phyloP scores from a whole-genome alignment of 129 eudicot genomes.

The Lonicera japonica region DNA sequence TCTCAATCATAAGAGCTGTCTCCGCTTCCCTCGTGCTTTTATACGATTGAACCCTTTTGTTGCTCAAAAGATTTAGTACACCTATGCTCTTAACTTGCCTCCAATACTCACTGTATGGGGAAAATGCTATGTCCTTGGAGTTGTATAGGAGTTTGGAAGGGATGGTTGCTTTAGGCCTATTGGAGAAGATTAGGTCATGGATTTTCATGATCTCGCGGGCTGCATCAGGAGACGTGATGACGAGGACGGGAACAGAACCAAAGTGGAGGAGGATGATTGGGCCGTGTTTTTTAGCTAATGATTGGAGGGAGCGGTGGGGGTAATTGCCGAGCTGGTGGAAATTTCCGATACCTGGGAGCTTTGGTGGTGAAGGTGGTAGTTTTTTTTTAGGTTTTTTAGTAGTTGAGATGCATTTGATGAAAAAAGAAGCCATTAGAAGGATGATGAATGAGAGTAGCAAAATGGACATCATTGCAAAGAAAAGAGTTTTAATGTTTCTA shows the following conservation, averaged over 20 bases:
- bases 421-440: slow-evolving; percentile 17
- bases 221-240: slow-evolving; percentile 53
- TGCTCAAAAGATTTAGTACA: slow-evolving; percentile 51
- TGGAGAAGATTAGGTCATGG: slow-evolving; percentile 49
- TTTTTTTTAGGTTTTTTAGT: slow-evolving; percentile 13
- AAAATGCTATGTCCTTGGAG: slow-evolving; percentile 33
- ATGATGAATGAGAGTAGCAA: slow-evolving; percentile 10
- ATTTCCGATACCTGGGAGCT: slow-evolving; percentile 72
- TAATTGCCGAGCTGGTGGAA: slow-evolving; percentile 47
- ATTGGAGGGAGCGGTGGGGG: slow-evolving; percentile 50
- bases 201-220: slow-evolving; percentile 70
- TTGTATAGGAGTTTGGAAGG: slow-evolving; percentile 34
- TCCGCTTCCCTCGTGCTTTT: slow-evolving; percentile 43
- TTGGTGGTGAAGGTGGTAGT: slow-evolving; percentile 68
- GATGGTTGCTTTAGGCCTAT: slow-evolving; percentile 33
- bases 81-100: slow-evolving; percentile 54
- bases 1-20: slow-evolving; percentile 24
- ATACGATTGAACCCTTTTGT: slow-evolving; percentile 44
- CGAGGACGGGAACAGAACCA: slow-evolving; percentile 44
- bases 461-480: not conserved
- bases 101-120: slow-evolving; percentile 80
- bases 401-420: slow-evolving; percentile 15
- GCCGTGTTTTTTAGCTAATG: slow-evolving; percentile 42
- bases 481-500: not conserved
- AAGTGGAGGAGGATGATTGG: slow-evolving; percentile 51